A percentile compares a stretch with the other conserved stretches of the same genome.
Conservation (phyloP, 495 filamentous ascomycete species). For the Chaetomium cochliodes region DNA sequence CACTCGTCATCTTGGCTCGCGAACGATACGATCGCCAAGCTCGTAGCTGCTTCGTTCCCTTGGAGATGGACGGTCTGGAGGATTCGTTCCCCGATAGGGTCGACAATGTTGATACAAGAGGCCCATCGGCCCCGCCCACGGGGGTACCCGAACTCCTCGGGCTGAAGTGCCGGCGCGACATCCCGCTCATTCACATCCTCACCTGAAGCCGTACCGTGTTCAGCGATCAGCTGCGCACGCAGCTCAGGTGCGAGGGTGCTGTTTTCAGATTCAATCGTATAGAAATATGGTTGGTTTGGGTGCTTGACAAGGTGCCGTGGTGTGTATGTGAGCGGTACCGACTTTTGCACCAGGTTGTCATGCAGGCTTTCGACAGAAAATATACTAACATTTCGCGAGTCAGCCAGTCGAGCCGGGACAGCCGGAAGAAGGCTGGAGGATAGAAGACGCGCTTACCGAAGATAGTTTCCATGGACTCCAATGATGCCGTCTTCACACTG, state of each 20-base stretch:
- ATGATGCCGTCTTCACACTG: conserved; percentile 95
- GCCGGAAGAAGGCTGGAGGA: conserved; percentile 15
- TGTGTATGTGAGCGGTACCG: conserved; percentile 83
- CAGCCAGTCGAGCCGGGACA: background rate
- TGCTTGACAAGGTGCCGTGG: conserved; percentile 83
- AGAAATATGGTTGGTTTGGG: conserved; percentile 83
- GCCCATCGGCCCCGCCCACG: conserved; percentile 83
- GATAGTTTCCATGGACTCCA: conserved; percentile 83
- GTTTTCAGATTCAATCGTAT: conserved; percentile 88
- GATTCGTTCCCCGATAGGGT: conserved; percentile 68
- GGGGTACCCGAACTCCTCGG: conserved; percentile 87
- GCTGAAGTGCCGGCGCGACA: conserved; percentile 62
- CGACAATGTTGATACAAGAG: conserved; percentile 85
- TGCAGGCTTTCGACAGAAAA: conserved; percentile 1
- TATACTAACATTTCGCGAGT: background rate
- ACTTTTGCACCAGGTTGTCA: conserved; percentile 81
- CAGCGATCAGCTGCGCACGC: conserved; percentile 61
- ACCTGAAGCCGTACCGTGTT: conserved; percentile 30
- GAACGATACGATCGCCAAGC: conserved; percentile 77
- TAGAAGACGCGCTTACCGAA: conserved; percentile 65
- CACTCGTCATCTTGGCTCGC: conserved; percentile 80
- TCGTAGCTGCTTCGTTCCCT: conserved; percentile 88
- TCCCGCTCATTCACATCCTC: background rate
- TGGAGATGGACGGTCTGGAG: conserved; percentile 74
- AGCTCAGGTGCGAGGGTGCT: conserved; percentile 76